Base-by-base conservation (phyloP, 805 yeast species). In the Candida railenensis region DNA sequence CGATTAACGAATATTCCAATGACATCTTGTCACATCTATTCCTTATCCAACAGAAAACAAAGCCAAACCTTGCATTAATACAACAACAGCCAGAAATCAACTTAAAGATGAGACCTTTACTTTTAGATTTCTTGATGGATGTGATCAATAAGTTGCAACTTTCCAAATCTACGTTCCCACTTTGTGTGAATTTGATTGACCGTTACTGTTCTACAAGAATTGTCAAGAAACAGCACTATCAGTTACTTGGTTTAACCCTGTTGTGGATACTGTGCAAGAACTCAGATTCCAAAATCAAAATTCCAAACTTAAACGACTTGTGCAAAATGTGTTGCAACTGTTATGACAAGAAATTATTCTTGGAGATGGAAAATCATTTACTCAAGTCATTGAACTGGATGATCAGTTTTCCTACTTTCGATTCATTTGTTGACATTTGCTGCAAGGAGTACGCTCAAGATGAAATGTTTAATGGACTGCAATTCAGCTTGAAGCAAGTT, bases 311-410 rank as follows among this genome's bases (percentile, higher is more conserved):
- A 46, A 70, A 71, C 43, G 77, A 76, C 51, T 65, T 82, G 43
- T 69, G 78, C 55, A 77, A 76, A 47, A 70, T 80, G 62, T 81
- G 85, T 61, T 80, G 82, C 61, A 73, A 78, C 52, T 77, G 79
- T 57, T 82, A 80, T 62, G 73, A 79, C 44, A 77, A 74, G 52
- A 71, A 74, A 51, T 68, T 79, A 49, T 81, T 86, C 57, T 66
- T 82, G 48, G 82, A 81, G 57, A 81, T 85, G 81, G 95, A 87
- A 60, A 73, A 82, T 48, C 84, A 83, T 54, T 74, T 87, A 37
- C 68, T 86, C 47, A 80, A 78, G 56, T 72, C 81, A 3, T 67
- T 87, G 50, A 71, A 80, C 46, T 87, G 92, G 92, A 73, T 78
- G 51, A 67, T 85, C 33, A 74, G 80, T 43, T 68, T 76, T 30